These are phyloP conservation scores for Xerocomellus chrysenteron DNA, from an alignment of 768 basidiomycete genomes.

Conservation along the genomic window DNA sequence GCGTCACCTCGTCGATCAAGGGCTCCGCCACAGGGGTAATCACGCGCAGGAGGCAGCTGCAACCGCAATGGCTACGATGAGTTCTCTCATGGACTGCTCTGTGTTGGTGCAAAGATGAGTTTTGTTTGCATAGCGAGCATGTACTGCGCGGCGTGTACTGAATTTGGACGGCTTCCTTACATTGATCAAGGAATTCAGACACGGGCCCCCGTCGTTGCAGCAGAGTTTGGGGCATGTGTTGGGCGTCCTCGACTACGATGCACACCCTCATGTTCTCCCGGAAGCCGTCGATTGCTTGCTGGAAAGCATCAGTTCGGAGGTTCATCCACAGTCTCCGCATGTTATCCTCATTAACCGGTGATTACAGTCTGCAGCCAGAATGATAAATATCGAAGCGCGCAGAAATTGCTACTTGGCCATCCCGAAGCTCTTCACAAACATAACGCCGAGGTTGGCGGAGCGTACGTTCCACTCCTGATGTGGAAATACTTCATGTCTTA, in stretches of 20 bases:
- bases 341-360: constrained; percentile 17
- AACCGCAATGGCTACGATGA: constrained; percentile 64
- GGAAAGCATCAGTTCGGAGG: constrained; percentile 54
- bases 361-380: constrained; percentile 34
- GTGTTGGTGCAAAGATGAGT: constrained; percentile 73
- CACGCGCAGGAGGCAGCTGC: constrained; percentile 79
- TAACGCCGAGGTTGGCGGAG: constrained; percentile 41
- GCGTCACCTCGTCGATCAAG: constrained; percentile 66
- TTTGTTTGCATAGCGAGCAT: constrained; percentile 9
- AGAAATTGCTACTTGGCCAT: constrained; percentile 51
- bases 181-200: constrained; percentile 61
- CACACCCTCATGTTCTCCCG: constrained; percentile 52
- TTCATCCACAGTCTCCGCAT: constrained; percentile 32
- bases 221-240: constrained; percentile 73
- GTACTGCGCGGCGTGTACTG: constrained; percentile 13
- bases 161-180: constrained; percentile 36
- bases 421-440: constrained; percentile 46
- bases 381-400: constrained; percentile 56
- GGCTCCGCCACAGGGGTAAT: constrained; percentile 63
- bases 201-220: constrained; percentile 53
- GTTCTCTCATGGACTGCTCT: constrained; percentile 65
- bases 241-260: constrained; percentile 64
- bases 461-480: constrained; percentile 40
- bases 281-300: constrained; percentile 59
- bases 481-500: constrained; percentile 10